These are phyloP conservation scores for Cyphellophora attinorum DNA, from an alignment of 2,329 filamentous ascomycete species.

Conservation along the genomic window DNA sequence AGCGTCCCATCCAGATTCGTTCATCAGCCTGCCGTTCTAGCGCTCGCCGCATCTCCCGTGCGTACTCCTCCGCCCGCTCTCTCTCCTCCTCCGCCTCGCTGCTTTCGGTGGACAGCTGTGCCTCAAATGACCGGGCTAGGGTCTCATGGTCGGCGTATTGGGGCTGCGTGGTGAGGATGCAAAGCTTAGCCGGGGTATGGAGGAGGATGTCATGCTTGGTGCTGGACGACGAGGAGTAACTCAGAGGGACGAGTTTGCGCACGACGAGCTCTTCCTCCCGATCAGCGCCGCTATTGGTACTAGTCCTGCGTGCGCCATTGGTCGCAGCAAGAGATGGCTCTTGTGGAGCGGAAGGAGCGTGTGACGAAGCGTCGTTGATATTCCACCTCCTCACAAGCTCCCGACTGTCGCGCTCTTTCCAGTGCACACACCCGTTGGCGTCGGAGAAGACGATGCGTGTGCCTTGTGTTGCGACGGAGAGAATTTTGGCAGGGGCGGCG, in stretches of 20 bases:
- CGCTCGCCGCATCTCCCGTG: slow-evolving; percentile 62
- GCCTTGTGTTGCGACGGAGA: slow-evolving; percentile 74
- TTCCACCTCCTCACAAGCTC: slow-evolving; percentile 43
- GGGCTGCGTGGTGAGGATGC: slow-evolving; percentile 39
- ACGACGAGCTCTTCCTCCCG: slow-evolving; percentile 11
- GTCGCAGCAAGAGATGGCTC: no score
- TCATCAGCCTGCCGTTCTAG: slow-evolving; percentile 72
- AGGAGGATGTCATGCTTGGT: slow-evolving; percentile 61
- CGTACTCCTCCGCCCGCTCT: slow-evolving; percentile 51
- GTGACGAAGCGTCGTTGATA: slow-evolving; percentile 35
- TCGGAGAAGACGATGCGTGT: slow-evolving; percentile 75
- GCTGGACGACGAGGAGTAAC: slow-evolving; percentile 43
- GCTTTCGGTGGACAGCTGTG: slow-evolving; percentile 22
- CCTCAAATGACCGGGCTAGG: slow-evolving; percentile 32
- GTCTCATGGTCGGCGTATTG: slow-evolving; percentile 24
- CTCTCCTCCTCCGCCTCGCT: slow-evolving; percentile 28
- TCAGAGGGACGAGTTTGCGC: slow-evolving; percentile 21
- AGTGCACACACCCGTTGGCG: slow-evolving; percentile 73
- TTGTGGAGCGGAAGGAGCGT: slow-evolving; percentile 4
- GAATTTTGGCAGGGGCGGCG: slow-evolving; percentile 66
- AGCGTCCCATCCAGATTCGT: slow-evolving; percentile 60
- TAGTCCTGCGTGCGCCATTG: slow-evolving; percentile 2
- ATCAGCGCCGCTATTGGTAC: slow-evolving; percentile 5
- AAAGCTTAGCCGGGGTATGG: slow-evolving; percentile 81
- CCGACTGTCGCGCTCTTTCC: slow-evolving; percentile 76